These are phyloP conservation scores for Elsinoe arachidis DNA, from an alignment of 2,329 filamentous ascomycete species.

Conservation along the genomic window DNA sequence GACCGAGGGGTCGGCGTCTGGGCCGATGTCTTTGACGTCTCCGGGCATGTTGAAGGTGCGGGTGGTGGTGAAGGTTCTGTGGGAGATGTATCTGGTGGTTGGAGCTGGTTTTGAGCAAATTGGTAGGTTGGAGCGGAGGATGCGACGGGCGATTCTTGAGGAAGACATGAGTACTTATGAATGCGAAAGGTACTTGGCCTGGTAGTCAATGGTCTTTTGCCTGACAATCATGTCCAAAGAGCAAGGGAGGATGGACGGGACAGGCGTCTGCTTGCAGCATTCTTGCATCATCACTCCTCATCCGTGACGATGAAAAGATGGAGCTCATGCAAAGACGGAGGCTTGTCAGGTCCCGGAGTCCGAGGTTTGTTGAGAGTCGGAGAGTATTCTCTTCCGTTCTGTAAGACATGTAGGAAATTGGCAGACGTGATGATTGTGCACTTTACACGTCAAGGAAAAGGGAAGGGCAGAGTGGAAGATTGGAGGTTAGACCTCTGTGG, in stretches of 20 bases:
- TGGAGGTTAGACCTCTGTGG: too few relatives aligned
- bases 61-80: not conserved
- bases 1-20: constrained; percentile 39
- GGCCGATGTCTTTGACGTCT: constrained; percentile 34
- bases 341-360: not conserved
- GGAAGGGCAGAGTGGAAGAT: too few relatives aligned
- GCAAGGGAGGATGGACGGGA: not conserved
- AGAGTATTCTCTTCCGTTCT: not conserved
- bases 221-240: not conserved
- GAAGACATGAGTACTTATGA: constrained; percentile 4
- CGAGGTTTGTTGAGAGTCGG: not conserved
- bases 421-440: not conserved
- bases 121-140: not conserved
- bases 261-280: constrained; percentile 3
- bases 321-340: constrained; percentile 5
- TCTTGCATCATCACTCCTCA: constrained; percentile 9
- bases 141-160: not conserved
- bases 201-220: not conserved
- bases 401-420: not conserved
- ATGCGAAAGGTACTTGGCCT: not conserved
- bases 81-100: not conserved
- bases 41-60: constrained; percentile 37
- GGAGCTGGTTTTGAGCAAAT: not conserved
- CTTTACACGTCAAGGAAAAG: not conserved
- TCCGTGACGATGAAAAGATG: not conserved